Percentiles rank a stretch among this genome's conserved stretches.
Conservation (phyloP, 345 rosid species). For the Microcos paniculata region DNA sequence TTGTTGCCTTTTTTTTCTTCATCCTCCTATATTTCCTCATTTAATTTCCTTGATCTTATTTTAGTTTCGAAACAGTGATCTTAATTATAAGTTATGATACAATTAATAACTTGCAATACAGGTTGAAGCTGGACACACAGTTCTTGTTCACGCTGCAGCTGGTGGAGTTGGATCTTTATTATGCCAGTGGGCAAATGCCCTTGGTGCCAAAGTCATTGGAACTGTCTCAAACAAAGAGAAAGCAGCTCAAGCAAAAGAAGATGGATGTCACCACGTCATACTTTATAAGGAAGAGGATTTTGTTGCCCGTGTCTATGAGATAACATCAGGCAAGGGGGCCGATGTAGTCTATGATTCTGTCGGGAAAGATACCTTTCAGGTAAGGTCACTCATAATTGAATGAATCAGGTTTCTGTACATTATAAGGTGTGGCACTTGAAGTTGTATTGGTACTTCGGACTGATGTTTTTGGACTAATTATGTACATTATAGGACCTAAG, state of each 20-base stretch:
- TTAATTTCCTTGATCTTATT: background rate
- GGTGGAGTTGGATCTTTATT: slow-evolving; percentile 91
- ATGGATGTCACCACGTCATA: slow-evolving; percentile 89
- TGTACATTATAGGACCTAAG: background rate
- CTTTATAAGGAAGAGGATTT: slow-evolving; percentile 79
- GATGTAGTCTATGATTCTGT: slow-evolving; percentile 90
- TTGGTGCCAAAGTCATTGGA: slow-evolving; percentile 89
- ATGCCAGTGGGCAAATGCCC: slow-evolving; percentile 92
- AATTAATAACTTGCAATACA: slow-evolving; percentile 19
- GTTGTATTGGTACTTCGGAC: background rate
- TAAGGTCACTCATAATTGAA: slow-evolving; percentile 20
- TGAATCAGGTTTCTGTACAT: background rate
- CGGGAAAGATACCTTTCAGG: slow-evolving; percentile 89
- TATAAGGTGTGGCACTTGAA: background rate
- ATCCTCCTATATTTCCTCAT: background rate
- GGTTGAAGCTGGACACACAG: slow-evolving; percentile 77
- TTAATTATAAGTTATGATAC: background rate
- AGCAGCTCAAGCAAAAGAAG: slow-evolving; percentile 93
- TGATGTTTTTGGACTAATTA: background rate
- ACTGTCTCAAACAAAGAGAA: slow-evolving; percentile 83
- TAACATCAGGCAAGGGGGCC: slow-evolving; percentile 81
- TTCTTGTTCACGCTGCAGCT: slow-evolving; percentile 93
- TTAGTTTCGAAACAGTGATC: background rate
- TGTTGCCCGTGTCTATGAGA: slow-evolving; percentile 66
- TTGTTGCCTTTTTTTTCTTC: background rate